Conservation (phyloP, 257 asterid species). For the Solanum sitiens region DNA sequence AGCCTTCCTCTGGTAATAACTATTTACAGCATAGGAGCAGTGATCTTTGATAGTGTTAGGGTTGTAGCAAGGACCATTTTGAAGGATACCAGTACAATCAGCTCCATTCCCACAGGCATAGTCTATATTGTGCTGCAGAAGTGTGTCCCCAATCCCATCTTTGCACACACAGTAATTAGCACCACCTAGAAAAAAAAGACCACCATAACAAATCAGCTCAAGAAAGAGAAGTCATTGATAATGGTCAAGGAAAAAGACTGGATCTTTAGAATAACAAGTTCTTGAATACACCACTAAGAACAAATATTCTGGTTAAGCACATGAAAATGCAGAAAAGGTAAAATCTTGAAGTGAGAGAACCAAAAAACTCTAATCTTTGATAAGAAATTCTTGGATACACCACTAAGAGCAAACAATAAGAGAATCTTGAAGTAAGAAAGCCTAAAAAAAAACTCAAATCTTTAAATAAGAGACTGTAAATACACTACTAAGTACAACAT, state of each 20-base stretch:
- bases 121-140: constrained; percentile 64
- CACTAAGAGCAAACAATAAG: neutral
- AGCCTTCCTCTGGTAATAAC: constrained; percentile 61
- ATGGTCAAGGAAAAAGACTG: neutral
- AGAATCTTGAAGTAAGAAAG: neutral
- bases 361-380: neutral
- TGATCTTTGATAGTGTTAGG: constrained; percentile 79
- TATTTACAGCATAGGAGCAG: constrained; percentile 81
- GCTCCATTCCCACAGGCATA: constrained; percentile 87
- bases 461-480: neutral
- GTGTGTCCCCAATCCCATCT: constrained; percentile 22
- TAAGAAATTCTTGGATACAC: neutral
- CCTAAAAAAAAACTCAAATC: neutral
- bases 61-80: constrained; percentile 54
- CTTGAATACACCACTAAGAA: neutral
- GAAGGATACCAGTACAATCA: constrained; percentile 52
- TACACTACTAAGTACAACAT: neutral
- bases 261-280: neutral
- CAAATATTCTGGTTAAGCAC: neutral
- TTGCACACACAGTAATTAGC: constrained; percentile 63
- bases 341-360: neutral
- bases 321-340: neutral
- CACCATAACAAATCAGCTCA: constrained; percentile 12
- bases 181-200: constrained; percentile 15
- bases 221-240: neutral